Evolutionary conservation across 345 rosid species (phyloP).

Genomic region (Acer yangbiense): DNA sequence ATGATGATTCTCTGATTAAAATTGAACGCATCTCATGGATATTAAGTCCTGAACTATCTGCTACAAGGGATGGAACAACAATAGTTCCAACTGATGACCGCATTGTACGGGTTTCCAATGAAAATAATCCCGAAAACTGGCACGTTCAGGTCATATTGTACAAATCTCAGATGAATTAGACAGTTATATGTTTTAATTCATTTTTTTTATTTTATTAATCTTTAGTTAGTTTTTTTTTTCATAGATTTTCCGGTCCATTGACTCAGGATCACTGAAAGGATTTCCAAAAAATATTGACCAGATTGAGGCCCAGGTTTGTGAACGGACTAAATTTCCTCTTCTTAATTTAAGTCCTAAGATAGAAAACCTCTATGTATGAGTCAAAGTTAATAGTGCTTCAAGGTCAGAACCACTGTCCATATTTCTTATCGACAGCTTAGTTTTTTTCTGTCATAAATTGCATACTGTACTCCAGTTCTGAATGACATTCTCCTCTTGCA

Average conservation of each 20-base stretch:
- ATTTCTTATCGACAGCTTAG: neutral
- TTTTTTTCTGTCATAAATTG: conserved; percentile 6
- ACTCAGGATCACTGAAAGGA: conserved; percentile 80
- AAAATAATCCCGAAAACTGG: conserved; percentile 74
- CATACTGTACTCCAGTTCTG: conserved; percentile 13
- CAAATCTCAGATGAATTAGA: conserved; percentile 2
- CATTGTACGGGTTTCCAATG: conserved; percentile 45
- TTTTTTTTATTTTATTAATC: neutral
- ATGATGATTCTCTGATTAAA: conserved; percentile 77
- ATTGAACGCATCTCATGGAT: conserved; percentile 96
- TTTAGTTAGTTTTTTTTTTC: conserved; percentile 17
- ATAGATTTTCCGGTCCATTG: conserved; percentile 86
- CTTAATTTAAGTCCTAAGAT: neutral
- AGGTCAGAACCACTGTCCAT: neutral
- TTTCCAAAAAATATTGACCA: conserved; percentile 56
- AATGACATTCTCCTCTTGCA: conserved; percentile 40
- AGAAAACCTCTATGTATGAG: neutral
- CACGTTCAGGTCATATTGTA: conserved; percentile 69
- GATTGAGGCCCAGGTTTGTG: conserved; percentile 53
- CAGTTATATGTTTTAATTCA: neutral
- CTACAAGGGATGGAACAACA: conserved; percentile 38
- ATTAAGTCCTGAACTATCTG: conserved; percentile 55
- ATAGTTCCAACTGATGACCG: conserved; percentile 61
- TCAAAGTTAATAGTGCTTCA: neutral
- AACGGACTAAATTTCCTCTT: conserved; percentile 21